These are phyloP conservation scores for Podaxis mareebaensis DNA, from an alignment of 768 basidiomycete genomes.

Conservation along the genomic window DNA sequence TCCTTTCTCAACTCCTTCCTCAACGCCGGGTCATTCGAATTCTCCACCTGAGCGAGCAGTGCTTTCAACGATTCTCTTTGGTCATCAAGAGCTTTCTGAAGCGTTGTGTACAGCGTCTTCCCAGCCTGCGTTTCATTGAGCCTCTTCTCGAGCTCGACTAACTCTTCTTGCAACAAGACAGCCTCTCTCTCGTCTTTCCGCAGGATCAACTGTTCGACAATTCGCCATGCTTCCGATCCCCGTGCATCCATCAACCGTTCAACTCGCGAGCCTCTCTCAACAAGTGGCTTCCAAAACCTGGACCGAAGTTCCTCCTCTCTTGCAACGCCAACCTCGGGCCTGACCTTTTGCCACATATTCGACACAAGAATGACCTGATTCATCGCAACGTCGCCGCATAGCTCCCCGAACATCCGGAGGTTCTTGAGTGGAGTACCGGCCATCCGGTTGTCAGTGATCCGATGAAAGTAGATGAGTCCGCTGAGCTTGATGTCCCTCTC, in stretches of 20 bases:
- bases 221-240: slow-evolving; percentile 26
- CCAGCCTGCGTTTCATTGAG: slow-evolving; percentile 28
- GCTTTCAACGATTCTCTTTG: slow-evolving; percentile 21
- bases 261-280: slow-evolving; percentile 40
- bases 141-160: slow-evolving; percentile 22
- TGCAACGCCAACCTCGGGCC: slow-evolving; percentile 31
- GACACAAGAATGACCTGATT: slow-evolving; percentile 18
- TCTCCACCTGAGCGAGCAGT: slow-evolving; percentile 2
- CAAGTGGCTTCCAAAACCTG: slow-evolving; percentile 48
- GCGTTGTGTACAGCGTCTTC: slow-evolving; percentile 20
- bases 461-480: slow-evolving; percentile 20
- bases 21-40: slow-evolving; percentile 6
- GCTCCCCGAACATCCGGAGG: slow-evolving; percentile 18
- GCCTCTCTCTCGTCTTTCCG: slow-evolving; percentile 14
- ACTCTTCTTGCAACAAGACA: slow-evolving; percentile 26
- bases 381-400: slow-evolving; percentile 19
- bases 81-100: slow-evolving; percentile 27
- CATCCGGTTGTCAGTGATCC: slow-evolving; percentile 19
- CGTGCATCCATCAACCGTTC: slow-evolving; percentile 24
- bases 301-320: slow-evolving; percentile 43
- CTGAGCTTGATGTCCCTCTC: slow-evolving; percentile 13
- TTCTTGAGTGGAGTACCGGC: slow-evolving; percentile 12
- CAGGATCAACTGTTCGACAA: slow-evolving; percentile 22
- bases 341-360: slow-evolving; percentile 30
- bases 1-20: slow-evolving; percentile 8